Conservation (phyloP, 495 filamentous ascomycete species). For the Penicillium ochrochloron region DNA sequence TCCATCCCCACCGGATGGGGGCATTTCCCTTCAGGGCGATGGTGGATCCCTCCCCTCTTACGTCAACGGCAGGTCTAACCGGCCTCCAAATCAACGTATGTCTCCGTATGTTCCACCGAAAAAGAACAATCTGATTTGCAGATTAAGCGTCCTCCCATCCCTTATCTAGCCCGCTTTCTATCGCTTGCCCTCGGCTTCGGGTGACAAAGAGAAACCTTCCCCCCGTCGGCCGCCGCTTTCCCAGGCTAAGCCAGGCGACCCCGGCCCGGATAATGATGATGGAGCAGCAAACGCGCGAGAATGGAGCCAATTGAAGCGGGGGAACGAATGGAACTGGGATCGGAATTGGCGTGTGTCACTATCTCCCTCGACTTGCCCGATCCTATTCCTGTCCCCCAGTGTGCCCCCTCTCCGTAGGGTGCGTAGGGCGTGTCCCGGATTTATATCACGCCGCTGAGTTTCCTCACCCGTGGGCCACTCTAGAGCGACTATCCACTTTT, state of each 20-base stretch:
- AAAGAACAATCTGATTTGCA: conserved; percentile 8
- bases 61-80: conserved; percentile 23
- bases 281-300: conserved; percentile 14
- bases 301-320: conserved; percentile 5
- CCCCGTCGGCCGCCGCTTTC: conserved; percentile 12
- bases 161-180: conserved; percentile 29
- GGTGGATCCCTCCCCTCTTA: not conserved
- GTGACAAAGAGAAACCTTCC: conserved; percentile 33
- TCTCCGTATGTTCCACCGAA: not conserved
- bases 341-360: conserved; percentile 11
- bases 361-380: conserved; percentile 9
- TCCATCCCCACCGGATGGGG: not conserved
- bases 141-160: not conserved
- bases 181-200: conserved; percentile 35
- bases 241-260: not conserved
- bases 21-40: not conserved
- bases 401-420: conserved; percentile 10
- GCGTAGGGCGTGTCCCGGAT: conserved; percentile 12
- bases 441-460: conserved; percentile 13
- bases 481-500: conserved; percentile 15
- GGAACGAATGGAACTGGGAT: conserved; percentile 9
- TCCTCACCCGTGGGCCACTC: conserved; percentile 1
- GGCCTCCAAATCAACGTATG: not conserved
- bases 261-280: conserved; percentile 30
- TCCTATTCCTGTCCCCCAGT: not conserved